A percentile compares a stretch with the other conserved stretches of the same genome.
Conservation (phyloP, 805 yeast species). For the Ogataea wickerhamii region DNA sequence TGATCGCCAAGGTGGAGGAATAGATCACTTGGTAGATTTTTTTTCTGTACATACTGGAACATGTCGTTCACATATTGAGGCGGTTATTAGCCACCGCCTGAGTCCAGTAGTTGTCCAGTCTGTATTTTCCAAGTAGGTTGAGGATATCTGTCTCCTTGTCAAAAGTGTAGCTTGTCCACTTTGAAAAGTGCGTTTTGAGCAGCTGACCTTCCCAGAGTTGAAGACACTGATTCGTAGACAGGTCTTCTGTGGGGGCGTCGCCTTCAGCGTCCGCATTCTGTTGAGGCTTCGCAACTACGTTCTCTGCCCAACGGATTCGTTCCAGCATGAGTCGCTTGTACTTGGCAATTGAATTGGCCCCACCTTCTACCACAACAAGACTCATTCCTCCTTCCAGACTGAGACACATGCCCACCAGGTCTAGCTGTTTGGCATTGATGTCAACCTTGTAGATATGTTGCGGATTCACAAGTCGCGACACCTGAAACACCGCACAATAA, state of each 20-base stretch:
- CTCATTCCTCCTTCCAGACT: slow-evolving; percentile 43
- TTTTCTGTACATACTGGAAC: no score
- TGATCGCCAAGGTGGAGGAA: slow-evolving; percentile 86
- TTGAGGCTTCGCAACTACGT: slow-evolving; percentile 35
- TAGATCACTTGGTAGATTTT: no score
- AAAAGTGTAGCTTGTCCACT: slow-evolving; percentile 66
- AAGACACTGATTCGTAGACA: slow-evolving; percentile 41
- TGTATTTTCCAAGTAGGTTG: slow-evolving; percentile 46
- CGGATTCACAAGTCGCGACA: slow-evolving; percentile 54
- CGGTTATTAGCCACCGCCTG: no score
- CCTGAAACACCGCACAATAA: slow-evolving; percentile 54
- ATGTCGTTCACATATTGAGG: no score
- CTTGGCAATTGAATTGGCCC: slow-evolving; percentile 54
- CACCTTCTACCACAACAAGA: slow-evolving; percentile 74
- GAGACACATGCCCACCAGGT: slow-evolving; percentile 60
- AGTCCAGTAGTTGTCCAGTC: slow-evolving; percentile 59
- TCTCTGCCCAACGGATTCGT: slow-evolving; percentile 69
- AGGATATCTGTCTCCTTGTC: slow-evolving; percentile 48
- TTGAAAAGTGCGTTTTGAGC: slow-evolving; percentile 48
- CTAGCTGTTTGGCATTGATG: slow-evolving; percentile 72
- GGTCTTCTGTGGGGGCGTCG: slow-evolving; percentile 31
- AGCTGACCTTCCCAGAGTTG: slow-evolving; percentile 73
- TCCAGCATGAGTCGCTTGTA: slow-evolving; percentile 57
- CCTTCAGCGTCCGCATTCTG: slow-evolving; percentile 15
- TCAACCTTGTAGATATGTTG: slow-evolving; percentile 73